Evolutionary conservation across 2,329 filamentous ascomycete genomes (phyloP).

Genomic region (Diaporthe nobilis): DNA sequence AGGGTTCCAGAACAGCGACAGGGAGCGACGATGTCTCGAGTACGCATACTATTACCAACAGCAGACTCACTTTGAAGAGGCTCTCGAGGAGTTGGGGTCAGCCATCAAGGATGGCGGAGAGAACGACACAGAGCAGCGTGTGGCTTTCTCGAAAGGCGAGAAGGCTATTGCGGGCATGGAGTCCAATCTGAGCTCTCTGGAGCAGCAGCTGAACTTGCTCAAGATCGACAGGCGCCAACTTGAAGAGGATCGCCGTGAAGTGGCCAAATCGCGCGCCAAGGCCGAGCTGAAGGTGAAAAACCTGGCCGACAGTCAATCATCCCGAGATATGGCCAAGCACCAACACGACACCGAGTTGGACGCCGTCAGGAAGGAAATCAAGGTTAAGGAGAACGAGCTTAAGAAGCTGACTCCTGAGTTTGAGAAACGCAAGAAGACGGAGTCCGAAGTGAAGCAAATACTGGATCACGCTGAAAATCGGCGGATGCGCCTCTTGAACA

Average conservation of each 20-base stretch:
- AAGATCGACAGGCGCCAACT: constrained; percentile 88
- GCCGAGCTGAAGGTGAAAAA: constrained; percentile 87
- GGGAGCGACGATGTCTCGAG: constrained; percentile 90
- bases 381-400: constrained; percentile 82
- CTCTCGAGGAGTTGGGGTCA: constrained; percentile 87
- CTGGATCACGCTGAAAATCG: constrained; percentile 83
- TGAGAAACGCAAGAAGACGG: constrained; percentile 79
- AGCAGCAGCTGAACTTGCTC: constrained; percentile 86
- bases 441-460: constrained; percentile 77
- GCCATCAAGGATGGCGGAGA: constrained; percentile 86
- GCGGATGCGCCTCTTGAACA: constrained; percentile 86
- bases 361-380: constrained; percentile 80
- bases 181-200: constrained; percentile 82
- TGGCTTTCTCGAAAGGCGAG: constrained; percentile 83
- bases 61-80: constrained; percentile 82
- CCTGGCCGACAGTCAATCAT: constrained; percentile 85
- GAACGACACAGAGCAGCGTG: constrained; percentile 84
- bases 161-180: constrained; percentile 84
- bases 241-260: constrained; percentile 90
- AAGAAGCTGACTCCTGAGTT: constrained; percentile 82
- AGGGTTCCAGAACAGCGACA: constrained; percentile 94
- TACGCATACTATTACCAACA: constrained; percentile 95
- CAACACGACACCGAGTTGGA: constrained; percentile 81
- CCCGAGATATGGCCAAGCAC: constrained; percentile 79
- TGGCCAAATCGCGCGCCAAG: constrained; percentile 84